Evolutionary conservation across 176 grass and related monocot genomes (phyloP), one percentile per base, ranked within the genome.

Genomic region (Cocos nucifera): DNA sequence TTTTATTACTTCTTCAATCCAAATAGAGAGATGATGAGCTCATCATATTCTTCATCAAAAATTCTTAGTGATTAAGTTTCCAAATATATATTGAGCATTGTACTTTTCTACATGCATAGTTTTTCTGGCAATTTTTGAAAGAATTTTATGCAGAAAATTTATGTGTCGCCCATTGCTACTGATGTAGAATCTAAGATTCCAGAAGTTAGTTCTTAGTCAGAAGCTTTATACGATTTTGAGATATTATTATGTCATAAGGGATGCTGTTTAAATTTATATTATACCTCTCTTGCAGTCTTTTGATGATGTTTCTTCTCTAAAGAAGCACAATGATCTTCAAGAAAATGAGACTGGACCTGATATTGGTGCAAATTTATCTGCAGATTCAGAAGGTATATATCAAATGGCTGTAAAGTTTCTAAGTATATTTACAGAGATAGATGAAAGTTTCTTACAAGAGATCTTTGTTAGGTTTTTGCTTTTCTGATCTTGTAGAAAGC

Each of bases 401-500:
- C n/a, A 19, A 30, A 15, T 35, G 58, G 32, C 6, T 12, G 7
- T 4, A 39, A 39, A 39, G 9, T 39, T 39, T 39, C 7, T 39
- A 39, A 39, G 9, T 39, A 39, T 39, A 12, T 39, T 39, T 39
- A 39, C 32, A 39, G 10, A 61, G 17, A 16, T 61, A 35, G 27
- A 61, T 18, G 18, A 56, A 3, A 19, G n/a, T 17, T n/a, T 61
- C 24, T 26, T n/a, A n/a, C 17, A 35, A 18, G 1, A 59, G 19
- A 17, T 2, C 3, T 17, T 6, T 23, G 22, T 55, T 49, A n/a
- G 8, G 7, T 39, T 39, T 39, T 8, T 39, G 5, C 65, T 49
- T 10, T 26, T 14, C 12, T 12, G 20, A 15, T 49, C 7, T 65
- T 53, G 3, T 29, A 90, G 87, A 82, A 85, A 29, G 51, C 4